Conservation (phyloP, 306 rosid genomes). For the Prunus campanulata region DNA sequence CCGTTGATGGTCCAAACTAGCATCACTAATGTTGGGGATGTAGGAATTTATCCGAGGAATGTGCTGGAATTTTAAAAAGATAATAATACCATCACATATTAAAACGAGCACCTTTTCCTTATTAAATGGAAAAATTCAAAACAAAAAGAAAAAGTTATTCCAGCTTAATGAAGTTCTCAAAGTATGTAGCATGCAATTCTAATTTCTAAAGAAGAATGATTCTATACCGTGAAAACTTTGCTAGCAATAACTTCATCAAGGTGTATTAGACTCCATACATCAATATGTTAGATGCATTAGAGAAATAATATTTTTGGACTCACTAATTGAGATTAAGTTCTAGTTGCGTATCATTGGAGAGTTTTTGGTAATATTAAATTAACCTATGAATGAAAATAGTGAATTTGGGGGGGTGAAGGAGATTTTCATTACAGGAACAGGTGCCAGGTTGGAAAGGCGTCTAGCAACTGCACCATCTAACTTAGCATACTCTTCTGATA, state of each 20-base stretch:
- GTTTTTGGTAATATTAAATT: background rate
- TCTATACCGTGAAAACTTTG: background rate
- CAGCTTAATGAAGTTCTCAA: background rate
- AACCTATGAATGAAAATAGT: slow-evolving; percentile 9
- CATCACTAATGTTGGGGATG: slow-evolving; percentile 68
- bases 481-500: slow-evolving; percentile 80
- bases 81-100: slow-evolving; percentile 15
- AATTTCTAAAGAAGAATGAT: background rate
- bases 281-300: background rate
- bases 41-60: slow-evolving; percentile 80
- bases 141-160: background rate
- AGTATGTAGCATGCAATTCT: background rate
- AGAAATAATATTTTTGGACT: background rate
- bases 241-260: background rate
- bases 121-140: background rate
- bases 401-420: background rate
- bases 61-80: slow-evolving; percentile 54
- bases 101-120: background rate
- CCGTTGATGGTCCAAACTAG: slow-evolving; percentile 81
- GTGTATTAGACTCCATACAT: background rate
- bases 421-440: slow-evolving; percentile 52
- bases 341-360: background rate
- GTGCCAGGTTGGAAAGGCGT: slow-evolving; percentile 68
- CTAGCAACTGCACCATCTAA: slow-evolving; percentile 60
- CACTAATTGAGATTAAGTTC: background rate